Conservation (phyloP, 352 stramenopile genomes). For the Saprolegnia diclina region DNA sequence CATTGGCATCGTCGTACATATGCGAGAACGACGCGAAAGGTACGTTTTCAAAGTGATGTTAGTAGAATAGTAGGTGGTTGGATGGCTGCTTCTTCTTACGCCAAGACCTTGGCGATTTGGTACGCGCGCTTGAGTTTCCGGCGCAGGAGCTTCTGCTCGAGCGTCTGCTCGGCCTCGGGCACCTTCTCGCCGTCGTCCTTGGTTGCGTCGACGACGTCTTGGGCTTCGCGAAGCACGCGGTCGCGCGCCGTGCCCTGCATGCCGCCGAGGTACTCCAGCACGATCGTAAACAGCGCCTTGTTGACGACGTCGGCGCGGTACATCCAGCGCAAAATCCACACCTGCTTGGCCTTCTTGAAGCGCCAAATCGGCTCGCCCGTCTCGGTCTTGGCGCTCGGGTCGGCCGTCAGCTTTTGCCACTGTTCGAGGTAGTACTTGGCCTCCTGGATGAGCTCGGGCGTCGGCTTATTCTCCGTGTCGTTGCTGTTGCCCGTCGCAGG, state of each 20-base stretch:
- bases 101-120: conserved; percentile 64
- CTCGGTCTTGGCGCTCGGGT: conserved; percentile 31
- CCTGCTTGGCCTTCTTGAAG: conserved; percentile 84
- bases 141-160: conserved; percentile 39
- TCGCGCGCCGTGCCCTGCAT: conserved; percentile 61
- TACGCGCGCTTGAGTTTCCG: conserved; percentile 75
- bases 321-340: conserved; percentile 79
- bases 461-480: conserved; percentile 62
- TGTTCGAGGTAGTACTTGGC: conserved; percentile 77
- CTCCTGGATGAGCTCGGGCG: conserved; percentile 72
- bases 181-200: conserved; percentile 14
- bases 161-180: conserved; percentile 17
- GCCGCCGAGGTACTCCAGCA: conserved; percentile 65
- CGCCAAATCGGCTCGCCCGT: conserved; percentile 63
- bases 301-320: conserved; percentile 67
- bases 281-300: conserved; percentile 71
- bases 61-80: no score
- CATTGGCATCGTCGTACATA: no score
- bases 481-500: conserved; percentile 26
- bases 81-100: conserved; percentile 28
- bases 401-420: conserved; percentile 50
- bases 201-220: conserved; percentile 26
- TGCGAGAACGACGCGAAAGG: no score
- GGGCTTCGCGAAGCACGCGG: conserved; percentile 59
- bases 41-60: no score